These are phyloP conservation scores for Irpex sp. DNA, from an alignment of 1,284 basidiomycete genomes.

Conservation along the genomic window DNA sequence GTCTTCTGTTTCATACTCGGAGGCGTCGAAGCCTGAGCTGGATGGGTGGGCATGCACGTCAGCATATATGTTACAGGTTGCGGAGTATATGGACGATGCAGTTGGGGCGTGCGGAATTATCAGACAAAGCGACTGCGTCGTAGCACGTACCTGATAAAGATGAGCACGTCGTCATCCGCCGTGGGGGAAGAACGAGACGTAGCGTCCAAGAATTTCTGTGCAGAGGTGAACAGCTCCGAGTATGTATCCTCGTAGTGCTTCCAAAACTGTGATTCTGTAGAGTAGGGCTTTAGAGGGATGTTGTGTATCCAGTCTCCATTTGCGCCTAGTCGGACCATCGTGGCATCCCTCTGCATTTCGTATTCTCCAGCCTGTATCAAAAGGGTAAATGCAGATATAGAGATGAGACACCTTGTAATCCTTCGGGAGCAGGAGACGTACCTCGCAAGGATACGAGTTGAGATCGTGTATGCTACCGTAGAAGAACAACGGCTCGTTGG, in stretches of 20 bases:
- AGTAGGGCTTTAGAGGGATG: slow-evolving; percentile 82
- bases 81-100: too few species aligned
- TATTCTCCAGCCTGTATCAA: slow-evolving; percentile 69
- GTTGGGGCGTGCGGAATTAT: background rate
- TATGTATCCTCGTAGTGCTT: slow-evolving; percentile 72
- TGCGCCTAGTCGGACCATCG: slow-evolving; percentile 71
- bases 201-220: slow-evolving; percentile 68
- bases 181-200: slow-evolving; percentile 47
- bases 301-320: slow-evolving; percentile 93
- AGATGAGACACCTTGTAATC: too few species aligned
- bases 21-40: slow-evolving; percentile 91
- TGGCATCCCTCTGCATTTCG: slow-evolving; percentile 80
- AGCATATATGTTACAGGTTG: background rate
- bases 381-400: too few species aligned
- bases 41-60: background rate
- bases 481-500: slow-evolving; percentile 69
- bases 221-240: slow-evolving; percentile 64
- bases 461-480: slow-evolving; percentile 93
- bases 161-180: slow-evolving; percentile 58
- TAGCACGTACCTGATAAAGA: slow-evolving; percentile 79
- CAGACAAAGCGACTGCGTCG: background rate
- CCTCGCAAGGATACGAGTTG: slow-evolving; percentile 90
- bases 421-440: slow-evolving; percentile 24
- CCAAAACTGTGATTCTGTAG: slow-evolving; percentile 77
- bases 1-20: slow-evolving; percentile 84